These are phyloP conservation scores for Solanum microdontum DNA, from an alignment of 257 asterid species.

Conservation along the genomic window DNA sequence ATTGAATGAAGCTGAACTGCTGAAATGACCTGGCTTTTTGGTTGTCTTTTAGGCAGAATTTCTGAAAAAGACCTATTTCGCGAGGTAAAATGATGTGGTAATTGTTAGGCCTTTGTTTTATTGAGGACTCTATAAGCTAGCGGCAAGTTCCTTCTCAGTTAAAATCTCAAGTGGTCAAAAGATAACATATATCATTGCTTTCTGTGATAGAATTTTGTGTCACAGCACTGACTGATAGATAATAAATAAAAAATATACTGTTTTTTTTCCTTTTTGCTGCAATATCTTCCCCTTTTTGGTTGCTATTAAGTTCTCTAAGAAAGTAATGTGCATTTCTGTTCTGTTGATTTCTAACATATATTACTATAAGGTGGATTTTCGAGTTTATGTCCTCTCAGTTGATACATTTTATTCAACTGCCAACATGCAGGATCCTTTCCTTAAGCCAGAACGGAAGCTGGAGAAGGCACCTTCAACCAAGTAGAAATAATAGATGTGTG, in stretches of 20 bases:
- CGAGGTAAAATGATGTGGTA: not conserved
- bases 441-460: not conserved
- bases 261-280: not conserved
- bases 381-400: not conserved
- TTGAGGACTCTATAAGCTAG: not conserved
- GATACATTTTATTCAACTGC: not conserved
- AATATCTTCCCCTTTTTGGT: not conserved
- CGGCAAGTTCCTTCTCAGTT: not conserved
- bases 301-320: not conserved
- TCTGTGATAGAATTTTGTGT: not conserved
- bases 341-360: not conserved
- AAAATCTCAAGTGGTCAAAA: not conserved
- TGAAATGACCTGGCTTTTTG: not conserved
- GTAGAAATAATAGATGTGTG: not conserved
- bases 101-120: not conserved
- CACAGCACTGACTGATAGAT: not conserved
- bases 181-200: not conserved
- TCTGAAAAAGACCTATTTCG: not conserved
- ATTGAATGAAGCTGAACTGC: not conserved
- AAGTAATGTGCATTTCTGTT: not conserved
- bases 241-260: not conserved
- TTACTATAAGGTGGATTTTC: not conserved
- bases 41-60: not conserved
- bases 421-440: not conserved
- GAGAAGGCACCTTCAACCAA: slow-evolving; percentile 3